phyloP scores from a whole-genome alignment of 1,139 yeast species.

The Blastobotrys elegans region DNA sequence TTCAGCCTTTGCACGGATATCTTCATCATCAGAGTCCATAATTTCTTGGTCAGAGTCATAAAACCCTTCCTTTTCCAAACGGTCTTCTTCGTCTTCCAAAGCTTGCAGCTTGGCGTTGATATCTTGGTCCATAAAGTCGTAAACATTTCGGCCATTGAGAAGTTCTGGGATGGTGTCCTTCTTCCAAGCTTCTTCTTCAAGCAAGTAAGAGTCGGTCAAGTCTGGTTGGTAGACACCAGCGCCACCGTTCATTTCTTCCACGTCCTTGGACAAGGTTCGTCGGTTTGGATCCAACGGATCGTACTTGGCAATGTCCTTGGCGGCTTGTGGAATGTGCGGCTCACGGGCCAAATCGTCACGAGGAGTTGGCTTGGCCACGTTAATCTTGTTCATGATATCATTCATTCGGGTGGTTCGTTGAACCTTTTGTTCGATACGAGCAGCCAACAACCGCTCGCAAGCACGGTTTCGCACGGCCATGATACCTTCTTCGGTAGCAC shows the following conservation, averaged over 20 bases:
- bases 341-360: slow-evolving; percentile 83
- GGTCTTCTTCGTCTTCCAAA: slow-evolving; percentile 94
- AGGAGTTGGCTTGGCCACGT: slow-evolving; percentile 83
- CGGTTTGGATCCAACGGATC: slow-evolving; percentile 79
- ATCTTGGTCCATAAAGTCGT: slow-evolving; percentile 95
- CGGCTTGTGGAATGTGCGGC: slow-evolving; percentile 79
- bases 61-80: slow-evolving; percentile 89
- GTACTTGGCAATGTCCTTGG: slow-evolving; percentile 55
- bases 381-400: slow-evolving; percentile 89
- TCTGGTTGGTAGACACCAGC: slow-evolving; percentile 97
- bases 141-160: slow-evolving; percentile 91
- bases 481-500: slow-evolving; percentile 90
- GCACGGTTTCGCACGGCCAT: slow-evolving; percentile 97
- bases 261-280: slow-evolving; percentile 75
- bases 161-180: slow-evolving; percentile 96
- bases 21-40: slow-evolving; percentile 62
- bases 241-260: slow-evolving; percentile 94
- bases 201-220: slow-evolving; percentile 81
- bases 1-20: slow-evolving; percentile 76
- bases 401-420: slow-evolving; percentile 88
- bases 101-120: slow-evolving; percentile 90
- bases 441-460: slow-evolving; percentile 90
- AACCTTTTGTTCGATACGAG: slow-evolving; percentile 94
- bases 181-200: slow-evolving; percentile 98
- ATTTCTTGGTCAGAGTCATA: slow-evolving; percentile 84